Percentiles rank a stretch among this genome's conserved stretches.
These are phyloP conservation scores for Skeletonema costatum DNA, from an alignment of 108 stramenopile genomes.

Conservation along the genomic window DNA sequence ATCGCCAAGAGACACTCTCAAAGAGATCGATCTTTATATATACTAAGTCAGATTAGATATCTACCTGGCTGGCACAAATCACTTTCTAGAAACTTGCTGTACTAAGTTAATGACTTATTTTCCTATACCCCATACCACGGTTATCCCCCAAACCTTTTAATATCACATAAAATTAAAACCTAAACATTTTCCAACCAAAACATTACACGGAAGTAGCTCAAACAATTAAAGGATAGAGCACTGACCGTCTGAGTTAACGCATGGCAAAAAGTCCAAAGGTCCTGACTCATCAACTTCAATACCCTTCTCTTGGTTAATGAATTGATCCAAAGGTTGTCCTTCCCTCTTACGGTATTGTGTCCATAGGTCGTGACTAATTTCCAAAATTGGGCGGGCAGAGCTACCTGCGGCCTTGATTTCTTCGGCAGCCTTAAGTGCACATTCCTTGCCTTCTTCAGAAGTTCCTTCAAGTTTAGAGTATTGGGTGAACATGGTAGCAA, in stretches of 20 bases:
- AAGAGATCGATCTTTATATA: too few relatives aligned
- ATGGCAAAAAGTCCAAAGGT: conserved; percentile 90
- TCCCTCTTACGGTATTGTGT: conserved; percentile 92
- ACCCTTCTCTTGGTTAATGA: conserved; percentile 82
- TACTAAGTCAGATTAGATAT: too few relatives aligned
- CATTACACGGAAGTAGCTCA: not conserved
- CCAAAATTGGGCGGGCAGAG: conserved; percentile 81
- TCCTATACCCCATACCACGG: not conserved
- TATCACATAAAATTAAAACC: not conserved
- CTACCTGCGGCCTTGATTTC: conserved; percentile 73
- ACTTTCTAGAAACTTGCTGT: too few relatives aligned
- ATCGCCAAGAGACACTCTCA: too few relatives aligned
- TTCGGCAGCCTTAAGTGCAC: conserved; percentile 67
- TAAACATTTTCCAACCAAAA: not conserved
- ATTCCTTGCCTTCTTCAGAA: conserved; percentile 70
- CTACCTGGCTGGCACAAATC: too few relatives aligned
- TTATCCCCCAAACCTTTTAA: not conserved
- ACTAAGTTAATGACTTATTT: not conserved
- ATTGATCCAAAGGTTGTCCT: conserved; percentile 90
- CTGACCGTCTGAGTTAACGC: conserved; percentile 50
- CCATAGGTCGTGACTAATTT: conserved; percentile 89
- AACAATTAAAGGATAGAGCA: conserved; percentile 37
- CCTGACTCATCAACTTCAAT: conserved; percentile 90
- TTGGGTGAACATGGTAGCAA: conserved; percentile 80
- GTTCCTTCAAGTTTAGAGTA: conserved; percentile 87